Base-by-base conservation (phyloP, 768 basidiomycete genomes). In the Hericium erinaceus region DNA sequence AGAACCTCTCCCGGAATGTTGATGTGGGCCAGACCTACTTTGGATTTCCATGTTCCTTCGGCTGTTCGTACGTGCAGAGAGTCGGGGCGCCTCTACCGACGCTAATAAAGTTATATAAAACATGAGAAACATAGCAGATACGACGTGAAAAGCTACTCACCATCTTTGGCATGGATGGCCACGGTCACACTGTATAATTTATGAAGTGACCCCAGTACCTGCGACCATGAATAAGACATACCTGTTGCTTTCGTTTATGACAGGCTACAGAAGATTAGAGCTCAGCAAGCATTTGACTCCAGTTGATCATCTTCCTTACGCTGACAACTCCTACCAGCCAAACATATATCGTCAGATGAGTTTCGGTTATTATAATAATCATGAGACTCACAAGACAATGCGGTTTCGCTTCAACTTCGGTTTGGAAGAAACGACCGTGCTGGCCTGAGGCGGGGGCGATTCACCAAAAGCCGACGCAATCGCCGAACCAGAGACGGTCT, bases 211-310 rank as follows among this genome's bases (percentile, higher is more conserved):
- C 33, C 33, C 33, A 44, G 24, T 22, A n/a, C 46, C 18, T 8
- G 24, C 28, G 40, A 55, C 22, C 38, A 51, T 24, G n/a, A n/a
- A 18, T 26, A 22, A 46, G 28, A 46, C 16, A n/a, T 33, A 59
- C 65, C 60, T 66, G 65, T 46, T 66, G 65, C 48, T 66, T 66
- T 56, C 65, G 57, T 55, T 52, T 61, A 54, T 66, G 65, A 60
- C 65, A 66, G 13, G 60, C 65, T 66, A 46, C 13, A 26, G 37
- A 10, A 33, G 33, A 28, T 37, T 13, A 49, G 26, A 4, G 18
- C 13, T 20, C 16, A 41, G 20, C 13, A 38, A 46, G n/a, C 44
- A 20, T 46, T 18, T n/a, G 16, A 33, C 9, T 33, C 33, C 1
- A 33, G 33, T 33, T 6, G 33, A 6, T 46, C n/a, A 20, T 18